Percentiles rank a stretch among this genome's conserved stretches.
These are phyloP conservation scores for Erigeron canadensis DNA, from an alignment of 129 eudicot species.

Conservation along the genomic window DNA sequence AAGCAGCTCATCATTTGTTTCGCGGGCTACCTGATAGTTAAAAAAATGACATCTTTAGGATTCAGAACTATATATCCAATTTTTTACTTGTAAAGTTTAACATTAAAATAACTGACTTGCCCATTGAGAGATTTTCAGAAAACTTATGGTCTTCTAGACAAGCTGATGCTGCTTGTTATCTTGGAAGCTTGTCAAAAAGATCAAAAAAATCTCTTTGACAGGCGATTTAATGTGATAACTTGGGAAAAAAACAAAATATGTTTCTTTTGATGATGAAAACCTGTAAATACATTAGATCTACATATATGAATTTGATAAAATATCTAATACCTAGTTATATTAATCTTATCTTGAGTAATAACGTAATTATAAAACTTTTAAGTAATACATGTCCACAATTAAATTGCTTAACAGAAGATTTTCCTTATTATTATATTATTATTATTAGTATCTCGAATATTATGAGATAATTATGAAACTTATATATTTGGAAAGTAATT, in stretches of 20 bases:
- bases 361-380: too few species aligned
- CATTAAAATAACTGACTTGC: neutral
- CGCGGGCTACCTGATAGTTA: conserved; percentile 75
- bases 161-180: neutral
- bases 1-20: conserved; percentile 93
- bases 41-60: neutral
- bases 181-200: neutral
- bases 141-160: neutral
- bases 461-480: neutral
- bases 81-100: neutral
- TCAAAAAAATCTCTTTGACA: neutral
- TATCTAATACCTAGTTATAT: too few species aligned
- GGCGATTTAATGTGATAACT: neutral
- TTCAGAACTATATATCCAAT: conserved; percentile 3
- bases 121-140: neutral
- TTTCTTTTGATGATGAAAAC: too few species aligned
- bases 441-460: neutral
- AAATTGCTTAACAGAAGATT: too few species aligned
- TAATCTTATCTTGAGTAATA: too few species aligned
- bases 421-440: neutral
- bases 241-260: too few species aligned
- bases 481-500: neutral
- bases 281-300: too few species aligned
- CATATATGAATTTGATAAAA: too few species aligned
- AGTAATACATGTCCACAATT: too few species aligned